Percentiles rank a stretch among this genome's conserved stretches.
phyloP scores from a whole-genome alignment of 2,329 filamentous ascomycete genomes.

The Cytospora schulzeri region DNA sequence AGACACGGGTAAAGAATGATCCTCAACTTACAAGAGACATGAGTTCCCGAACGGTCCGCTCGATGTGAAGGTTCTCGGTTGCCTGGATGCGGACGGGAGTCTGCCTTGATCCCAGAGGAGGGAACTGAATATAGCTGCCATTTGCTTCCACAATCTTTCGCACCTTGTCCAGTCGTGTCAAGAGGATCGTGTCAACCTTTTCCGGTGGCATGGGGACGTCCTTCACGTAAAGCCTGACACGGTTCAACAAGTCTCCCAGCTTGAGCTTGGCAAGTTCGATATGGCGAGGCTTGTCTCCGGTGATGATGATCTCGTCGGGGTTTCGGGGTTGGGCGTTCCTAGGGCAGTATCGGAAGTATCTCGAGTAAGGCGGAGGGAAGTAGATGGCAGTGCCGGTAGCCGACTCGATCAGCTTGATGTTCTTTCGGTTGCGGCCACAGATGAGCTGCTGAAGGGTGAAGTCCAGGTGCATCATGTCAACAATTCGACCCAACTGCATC shows the following conservation, averaged over 20 bases:
- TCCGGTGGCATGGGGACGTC: slow-evolving; percentile 86
- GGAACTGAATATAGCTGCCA: slow-evolving; percentile 92
- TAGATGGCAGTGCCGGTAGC: slow-evolving; percentile 96
- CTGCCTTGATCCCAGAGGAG: slow-evolving; percentile 81
- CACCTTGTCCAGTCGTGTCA: slow-evolving; percentile 91
- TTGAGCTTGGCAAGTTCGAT: slow-evolving; percentile 90
- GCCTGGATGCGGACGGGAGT: slow-evolving; percentile 89
- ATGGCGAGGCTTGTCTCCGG: slow-evolving; percentile 80
- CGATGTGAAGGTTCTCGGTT: slow-evolving; percentile 88
- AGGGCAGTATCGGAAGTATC: slow-evolving; percentile 87
- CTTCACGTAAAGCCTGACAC: slow-evolving; percentile 85
- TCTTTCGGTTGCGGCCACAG: slow-evolving; percentile 91
- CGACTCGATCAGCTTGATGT: slow-evolving; percentile 97
- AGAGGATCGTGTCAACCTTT: slow-evolving; percentile 92
- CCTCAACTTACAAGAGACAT: slow-evolving; percentile 77
- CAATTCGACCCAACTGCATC: slow-evolving; percentile 66
- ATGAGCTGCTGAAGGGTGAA: slow-evolving; percentile 87
- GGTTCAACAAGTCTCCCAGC: slow-evolving; percentile 80
- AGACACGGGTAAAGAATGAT: slow-evolving; percentile 1
- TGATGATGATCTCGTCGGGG: slow-evolving; percentile 92
- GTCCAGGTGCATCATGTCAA: slow-evolving; percentile 81
- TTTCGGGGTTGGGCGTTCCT: slow-evolving; percentile 79
- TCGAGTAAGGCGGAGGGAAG: slow-evolving; percentile 91
- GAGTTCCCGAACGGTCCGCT: slow-evolving; percentile 91
- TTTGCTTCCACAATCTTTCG: slow-evolving; percentile 97